Conservation (phyloP, 805 yeast species). For the Lipomyces yamadae region DNA sequence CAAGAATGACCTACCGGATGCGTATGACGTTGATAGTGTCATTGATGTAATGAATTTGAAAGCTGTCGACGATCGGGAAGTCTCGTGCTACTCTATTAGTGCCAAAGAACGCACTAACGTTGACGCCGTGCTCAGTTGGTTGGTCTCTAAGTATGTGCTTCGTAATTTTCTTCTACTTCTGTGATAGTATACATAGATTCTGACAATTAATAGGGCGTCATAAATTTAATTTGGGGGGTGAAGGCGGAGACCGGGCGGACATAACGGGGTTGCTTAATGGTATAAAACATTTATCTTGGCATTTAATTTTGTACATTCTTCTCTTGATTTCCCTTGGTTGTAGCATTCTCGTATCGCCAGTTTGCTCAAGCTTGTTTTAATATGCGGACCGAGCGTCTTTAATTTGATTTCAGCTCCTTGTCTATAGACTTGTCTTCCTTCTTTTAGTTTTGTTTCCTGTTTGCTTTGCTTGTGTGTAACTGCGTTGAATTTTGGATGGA, state of each 20-base stretch:
- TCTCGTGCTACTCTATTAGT: conserved; percentile 47
- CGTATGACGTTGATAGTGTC: conserved; percentile 44
- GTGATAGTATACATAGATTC: neutral
- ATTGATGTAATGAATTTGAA: conserved; percentile 44
- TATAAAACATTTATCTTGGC: neutral
- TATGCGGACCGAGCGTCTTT: neutral
- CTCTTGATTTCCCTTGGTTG: neutral
- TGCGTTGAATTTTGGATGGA: neutral
- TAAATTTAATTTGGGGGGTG: neutral
- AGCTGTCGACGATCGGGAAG: conserved; percentile 44
- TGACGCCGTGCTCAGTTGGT: conserved; percentile 47
- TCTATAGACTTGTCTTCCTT: neutral
- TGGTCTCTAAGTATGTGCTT: conserved; percentile 40
- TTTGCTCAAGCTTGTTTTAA: neutral
- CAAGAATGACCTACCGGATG: conserved; percentile 46
- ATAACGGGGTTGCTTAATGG: neutral
- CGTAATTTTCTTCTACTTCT: neutral
- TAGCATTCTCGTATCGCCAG: neutral
- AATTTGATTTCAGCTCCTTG: neutral
- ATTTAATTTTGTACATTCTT: neutral
- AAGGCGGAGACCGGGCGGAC: neutral
- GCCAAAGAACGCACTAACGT: conserved; percentile 46
- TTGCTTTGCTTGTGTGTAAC: neutral
- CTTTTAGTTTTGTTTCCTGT: neutral
- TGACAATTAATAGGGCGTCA: neutral